phyloP scores from a whole-genome alignment of 371 early-diverging fungal genomes.

The Capniomyces stellatus region DNA sequence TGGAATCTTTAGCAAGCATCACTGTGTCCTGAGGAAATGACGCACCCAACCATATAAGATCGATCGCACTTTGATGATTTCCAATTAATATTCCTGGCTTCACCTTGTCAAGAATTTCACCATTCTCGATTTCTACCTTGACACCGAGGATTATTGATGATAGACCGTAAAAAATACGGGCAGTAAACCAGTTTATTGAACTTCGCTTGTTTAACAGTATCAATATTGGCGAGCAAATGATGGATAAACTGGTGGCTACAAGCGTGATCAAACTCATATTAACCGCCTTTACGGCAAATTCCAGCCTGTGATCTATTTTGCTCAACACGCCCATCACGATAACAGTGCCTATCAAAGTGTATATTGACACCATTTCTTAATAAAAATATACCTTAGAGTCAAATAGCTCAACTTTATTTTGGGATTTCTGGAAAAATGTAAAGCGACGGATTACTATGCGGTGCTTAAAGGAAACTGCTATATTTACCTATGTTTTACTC shows the following conservation, averaged over 20 bases:
- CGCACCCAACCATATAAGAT: constrained; percentile 49
- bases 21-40: constrained; percentile 52
- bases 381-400: too few relatives aligned
- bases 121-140: not conserved
- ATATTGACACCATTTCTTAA: not conserved
- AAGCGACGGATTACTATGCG: too few relatives aligned
- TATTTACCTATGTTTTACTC: too few relatives aligned
- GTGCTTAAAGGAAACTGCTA: too few relatives aligned
- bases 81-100: constrained; percentile 46
- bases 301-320: not conserved
- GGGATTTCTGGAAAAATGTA: too few relatives aligned
- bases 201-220: not conserved
- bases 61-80: constrained; percentile 80
- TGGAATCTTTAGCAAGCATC: constrained; percentile 64
- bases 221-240: not conserved
- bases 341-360: not conserved
- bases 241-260: not conserved
- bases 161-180: not conserved
- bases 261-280: not conserved
- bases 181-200: not conserved
- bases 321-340: not conserved
- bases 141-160: not conserved
- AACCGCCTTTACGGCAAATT: not conserved
- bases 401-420: too few relatives aligned
- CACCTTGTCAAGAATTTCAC: not conserved